A percentile compares a stretch with the other conserved stretches of the same genome.
phyloP scores from a whole-genome alignment of 345 rosid species.

The Clausena lansium region DNA sequence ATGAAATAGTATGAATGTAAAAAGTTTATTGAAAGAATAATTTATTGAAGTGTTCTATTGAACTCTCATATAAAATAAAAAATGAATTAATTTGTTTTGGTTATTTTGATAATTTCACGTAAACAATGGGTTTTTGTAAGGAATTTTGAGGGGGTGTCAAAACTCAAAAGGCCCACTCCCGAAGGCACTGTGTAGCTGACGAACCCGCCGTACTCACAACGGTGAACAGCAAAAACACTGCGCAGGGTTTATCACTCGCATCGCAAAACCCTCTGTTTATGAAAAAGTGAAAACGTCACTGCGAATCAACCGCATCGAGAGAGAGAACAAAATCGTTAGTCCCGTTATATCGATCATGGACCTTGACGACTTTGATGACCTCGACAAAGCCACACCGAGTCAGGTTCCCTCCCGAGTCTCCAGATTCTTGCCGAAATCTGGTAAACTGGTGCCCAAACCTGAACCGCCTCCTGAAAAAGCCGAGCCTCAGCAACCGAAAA shows the following conservation, averaged over 20 bases:
- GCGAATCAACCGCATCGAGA: neutral
- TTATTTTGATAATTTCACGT: no score
- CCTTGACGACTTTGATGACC: constrained; percentile 55
- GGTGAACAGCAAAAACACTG: neutral
- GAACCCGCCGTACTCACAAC: no score
- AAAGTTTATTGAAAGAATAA: no score
- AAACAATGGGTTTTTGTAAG: no score
- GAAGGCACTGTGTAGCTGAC: no score
- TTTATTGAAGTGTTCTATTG: no score
- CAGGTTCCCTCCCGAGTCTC: constrained; percentile 44
- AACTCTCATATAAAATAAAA: no score
- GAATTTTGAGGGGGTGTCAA: no score
- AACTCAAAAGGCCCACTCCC: no score
- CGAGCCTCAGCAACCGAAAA: constrained; percentile 20
- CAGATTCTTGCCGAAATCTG: constrained; percentile 54
- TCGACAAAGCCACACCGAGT: constrained; percentile 22
- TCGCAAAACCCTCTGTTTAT: neutral
- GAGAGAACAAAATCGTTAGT: neutral
- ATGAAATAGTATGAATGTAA: no score
- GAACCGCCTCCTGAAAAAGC: constrained; percentile 16
- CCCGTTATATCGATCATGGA: constrained; percentile 38
- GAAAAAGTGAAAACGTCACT: neutral
- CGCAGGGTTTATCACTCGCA: neutral
- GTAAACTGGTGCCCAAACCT: constrained; percentile 38
- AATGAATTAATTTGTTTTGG: no score